A percentile compares a stretch with the other conserved stretches of the same genome.
These are phyloP conservation scores for Xylariomycetidae sp. DNA, from an alignment of 2,329 filamentous ascomycete species.

Conservation along the genomic window DNA sequence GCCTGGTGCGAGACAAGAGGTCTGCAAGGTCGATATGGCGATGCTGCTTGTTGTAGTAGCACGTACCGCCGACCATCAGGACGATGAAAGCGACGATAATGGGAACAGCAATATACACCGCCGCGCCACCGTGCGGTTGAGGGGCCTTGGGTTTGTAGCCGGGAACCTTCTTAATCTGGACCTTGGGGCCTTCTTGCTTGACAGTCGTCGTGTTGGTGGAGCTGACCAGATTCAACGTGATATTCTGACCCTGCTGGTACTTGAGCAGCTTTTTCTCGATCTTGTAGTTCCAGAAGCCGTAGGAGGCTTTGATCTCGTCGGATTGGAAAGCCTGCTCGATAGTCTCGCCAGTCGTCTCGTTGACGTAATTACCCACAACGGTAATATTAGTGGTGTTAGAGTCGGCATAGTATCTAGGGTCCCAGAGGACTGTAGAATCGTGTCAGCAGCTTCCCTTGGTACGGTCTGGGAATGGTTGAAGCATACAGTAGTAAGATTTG, in stretches of 20 bases:
- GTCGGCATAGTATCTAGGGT: constrained; percentile 43
- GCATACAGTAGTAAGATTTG: constrained; percentile 44
- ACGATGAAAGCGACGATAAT: constrained; percentile 40
- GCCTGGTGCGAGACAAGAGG: constrained; percentile 40
- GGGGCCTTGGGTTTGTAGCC: constrained; percentile 24
- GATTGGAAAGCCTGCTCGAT: constrained; percentile 31
- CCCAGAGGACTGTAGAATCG: constrained; percentile 48
- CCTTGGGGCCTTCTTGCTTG: constrained; percentile 33
- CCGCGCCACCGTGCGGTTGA: constrained; percentile 31
- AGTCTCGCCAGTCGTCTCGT: constrained; percentile 26
- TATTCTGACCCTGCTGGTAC: constrained; percentile 35
- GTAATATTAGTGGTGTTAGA: constrained; percentile 33
- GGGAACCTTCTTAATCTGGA: constrained; percentile 34
- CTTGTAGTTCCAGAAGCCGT: constrained; percentile 44
- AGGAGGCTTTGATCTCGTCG: constrained; percentile 30
- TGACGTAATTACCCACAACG: constrained; percentile 23
- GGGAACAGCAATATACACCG: constrained; percentile 48
- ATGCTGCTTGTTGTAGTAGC: constrained; percentile 49
- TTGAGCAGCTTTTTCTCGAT: constrained; percentile 33
- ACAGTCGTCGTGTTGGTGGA: constrained; percentile 22
- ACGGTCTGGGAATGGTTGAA: background rate
- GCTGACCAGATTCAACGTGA: constrained; percentile 41
- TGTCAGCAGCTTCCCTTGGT: constrained; percentile 1
- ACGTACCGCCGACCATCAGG: constrained; percentile 46
- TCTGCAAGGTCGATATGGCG: constrained; percentile 45